Conservation (phyloP, 306 rosid species). For the Inga oerstediana region DNA sequence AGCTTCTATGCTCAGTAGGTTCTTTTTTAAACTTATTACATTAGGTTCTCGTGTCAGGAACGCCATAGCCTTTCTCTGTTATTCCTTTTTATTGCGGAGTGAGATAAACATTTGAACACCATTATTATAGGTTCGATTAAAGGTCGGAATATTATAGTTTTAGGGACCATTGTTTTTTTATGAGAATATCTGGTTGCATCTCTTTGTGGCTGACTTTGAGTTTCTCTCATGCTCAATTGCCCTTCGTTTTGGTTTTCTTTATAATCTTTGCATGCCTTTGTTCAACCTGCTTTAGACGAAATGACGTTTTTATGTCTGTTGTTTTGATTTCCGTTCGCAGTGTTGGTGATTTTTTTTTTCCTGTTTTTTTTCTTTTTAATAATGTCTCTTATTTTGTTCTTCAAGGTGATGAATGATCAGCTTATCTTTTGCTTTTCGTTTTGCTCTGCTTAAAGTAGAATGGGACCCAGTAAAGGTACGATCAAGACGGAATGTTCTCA, state of each 20-base stretch:
- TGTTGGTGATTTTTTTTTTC: background rate
- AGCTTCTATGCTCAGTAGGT: background rate
- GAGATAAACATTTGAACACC: background rate
- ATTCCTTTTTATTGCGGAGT: background rate
- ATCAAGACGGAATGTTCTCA: background rate
- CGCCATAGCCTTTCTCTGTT: background rate
- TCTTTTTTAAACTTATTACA: background rate
- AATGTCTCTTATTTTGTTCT: background rate
- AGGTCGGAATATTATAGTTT: background rate
- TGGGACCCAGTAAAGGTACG: background rate
- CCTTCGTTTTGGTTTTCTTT: background rate
- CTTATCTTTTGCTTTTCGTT: background rate
- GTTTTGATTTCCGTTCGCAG: background rate
- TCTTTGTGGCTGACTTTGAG: background rate
- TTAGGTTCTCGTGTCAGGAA: background rate
- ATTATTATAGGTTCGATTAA: background rate
- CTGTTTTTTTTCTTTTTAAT: background rate
- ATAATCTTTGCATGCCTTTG: background rate
- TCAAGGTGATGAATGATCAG: background rate
- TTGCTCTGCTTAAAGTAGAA: constrained; percentile 22
- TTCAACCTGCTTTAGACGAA: background rate
- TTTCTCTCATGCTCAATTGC: background rate
- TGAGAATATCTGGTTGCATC: background rate
- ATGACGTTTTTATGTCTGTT: background rate
- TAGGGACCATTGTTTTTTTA: background rate